Percentiles rank a stretch among this genome's conserved stretches.
phyloP scores from a whole-genome alignment of 179 eudicot species.

The Gypsophila paniculata region DNA sequence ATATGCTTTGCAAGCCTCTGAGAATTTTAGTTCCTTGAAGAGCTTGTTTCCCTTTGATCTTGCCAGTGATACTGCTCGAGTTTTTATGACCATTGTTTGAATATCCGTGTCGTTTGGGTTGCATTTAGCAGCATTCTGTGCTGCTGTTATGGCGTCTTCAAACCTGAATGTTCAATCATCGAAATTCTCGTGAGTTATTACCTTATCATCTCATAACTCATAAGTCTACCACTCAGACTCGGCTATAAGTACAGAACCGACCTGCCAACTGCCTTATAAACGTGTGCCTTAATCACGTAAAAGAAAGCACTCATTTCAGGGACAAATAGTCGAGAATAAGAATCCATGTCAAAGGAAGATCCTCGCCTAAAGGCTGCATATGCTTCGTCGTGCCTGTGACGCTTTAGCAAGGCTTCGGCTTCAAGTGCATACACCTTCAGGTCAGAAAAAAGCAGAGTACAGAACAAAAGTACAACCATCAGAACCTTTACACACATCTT shows the following conservation, averaged over 20 bases:
- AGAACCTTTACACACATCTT: not conserved
- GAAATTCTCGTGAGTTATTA: not conserved
- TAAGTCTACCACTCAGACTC: not conserved
- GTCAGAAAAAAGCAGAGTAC: conserved; percentile 1
- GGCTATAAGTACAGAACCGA: conserved; percentile 17
- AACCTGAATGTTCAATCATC: conserved; percentile 32
- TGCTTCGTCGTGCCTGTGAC: conserved; percentile 53
- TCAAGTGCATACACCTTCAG: conserved; percentile 31
- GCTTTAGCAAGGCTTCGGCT: conserved; percentile 32
- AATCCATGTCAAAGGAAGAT: conserved; percentile 35
- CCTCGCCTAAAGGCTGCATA: conserved; percentile 30
- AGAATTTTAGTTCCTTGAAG: conserved; percentile 38
- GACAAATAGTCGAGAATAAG: conserved; percentile 40
- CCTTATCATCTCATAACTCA: not conserved
- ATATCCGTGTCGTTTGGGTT: conserved; percentile 34
- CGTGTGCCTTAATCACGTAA: conserved; percentile 39
- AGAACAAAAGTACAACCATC: conserved; percentile 13
- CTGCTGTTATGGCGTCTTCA: conserved; percentile 52
- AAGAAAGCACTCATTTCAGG: conserved; percentile 27
- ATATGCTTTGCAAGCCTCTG: conserved; percentile 53
- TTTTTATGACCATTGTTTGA: conserved; percentile 25
- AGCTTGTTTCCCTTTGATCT: conserved; percentile 54
- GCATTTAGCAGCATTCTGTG: conserved; percentile 35
- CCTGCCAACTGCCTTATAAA: conserved; percentile 53
- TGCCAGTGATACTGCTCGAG: conserved; percentile 40